Percentiles rank a stretch among this genome's conserved stretches.
phyloP scores from a whole-genome alignment of 2,329 filamentous ascomycete genomes.

The Emericellopsis cladophorae region DNA sequence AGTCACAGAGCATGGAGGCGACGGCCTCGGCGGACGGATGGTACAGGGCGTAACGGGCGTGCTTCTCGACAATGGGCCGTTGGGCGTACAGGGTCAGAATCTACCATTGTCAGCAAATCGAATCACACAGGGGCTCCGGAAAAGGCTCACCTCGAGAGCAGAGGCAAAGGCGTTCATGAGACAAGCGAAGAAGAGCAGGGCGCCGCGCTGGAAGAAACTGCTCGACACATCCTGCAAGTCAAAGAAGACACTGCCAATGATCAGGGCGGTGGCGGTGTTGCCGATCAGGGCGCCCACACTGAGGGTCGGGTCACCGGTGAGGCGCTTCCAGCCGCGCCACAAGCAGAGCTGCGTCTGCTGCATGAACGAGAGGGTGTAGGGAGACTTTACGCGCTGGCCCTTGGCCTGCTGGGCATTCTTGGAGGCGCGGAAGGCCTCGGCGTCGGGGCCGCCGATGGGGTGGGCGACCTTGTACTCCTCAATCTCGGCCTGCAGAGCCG shows the following conservation, averaged over 20 bases:
- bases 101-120: constrained; percentile 17
- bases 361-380: constrained; percentile 66
- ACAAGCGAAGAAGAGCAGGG: constrained; percentile 77
- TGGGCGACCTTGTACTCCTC: constrained; percentile 40
- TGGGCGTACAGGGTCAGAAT: constrained; percentile 80
- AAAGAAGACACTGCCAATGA: constrained; percentile 72
- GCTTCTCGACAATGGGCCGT: constrained; percentile 86
- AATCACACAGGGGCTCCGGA: constrained; percentile 6
- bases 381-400: constrained; percentile 53
- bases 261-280: constrained; percentile 64
- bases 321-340: constrained; percentile 65
- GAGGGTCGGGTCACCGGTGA: constrained; percentile 65
- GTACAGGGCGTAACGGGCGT: constrained; percentile 74
- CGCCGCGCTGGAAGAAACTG: constrained; percentile 69
- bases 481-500: constrained; percentile 38
- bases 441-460: constrained; percentile 42
- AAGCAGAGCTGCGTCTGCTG: constrained; percentile 73
- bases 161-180: constrained; percentile 76
- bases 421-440: constrained; percentile 41
- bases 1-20: constrained; percentile 72
- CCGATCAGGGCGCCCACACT: constrained; percentile 56
- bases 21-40: constrained; percentile 84
- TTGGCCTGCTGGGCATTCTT: constrained; percentile 42
- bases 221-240: constrained; percentile 51
- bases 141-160: constrained; percentile 51